A percentile compares a stretch with the other conserved stretches of the same genome.
Conservation (phyloP, 106 monocot species). For the Hemerocallis citrina region DNA sequence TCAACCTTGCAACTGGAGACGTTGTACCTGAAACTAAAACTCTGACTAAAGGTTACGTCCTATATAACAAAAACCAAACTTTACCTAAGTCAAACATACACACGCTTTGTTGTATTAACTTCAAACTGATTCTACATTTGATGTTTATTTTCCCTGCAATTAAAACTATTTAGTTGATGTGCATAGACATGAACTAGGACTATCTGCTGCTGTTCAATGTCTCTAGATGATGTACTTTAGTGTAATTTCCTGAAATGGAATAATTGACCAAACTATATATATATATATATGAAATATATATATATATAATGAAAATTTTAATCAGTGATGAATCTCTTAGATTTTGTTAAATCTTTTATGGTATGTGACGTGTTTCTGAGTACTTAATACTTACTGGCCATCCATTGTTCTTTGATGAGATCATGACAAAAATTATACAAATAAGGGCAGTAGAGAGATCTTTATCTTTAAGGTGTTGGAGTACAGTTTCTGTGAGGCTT, state of each 20-base stretch:
- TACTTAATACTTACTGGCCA: no score
- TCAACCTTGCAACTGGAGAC: constrained; percentile 94
- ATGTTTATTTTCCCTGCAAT: not conserved
- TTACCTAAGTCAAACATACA: no score
- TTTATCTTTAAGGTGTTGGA: not conserved
- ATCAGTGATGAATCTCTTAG: not conserved
- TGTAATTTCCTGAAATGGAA: no score
- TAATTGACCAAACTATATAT: no score
- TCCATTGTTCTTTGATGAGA: not conserved
- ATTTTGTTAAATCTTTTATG: not conserved
- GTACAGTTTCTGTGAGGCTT: no score
- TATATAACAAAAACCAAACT: constrained; percentile 3
- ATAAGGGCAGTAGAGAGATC: not conserved
- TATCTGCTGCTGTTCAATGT: not conserved
- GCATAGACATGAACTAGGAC: not conserved
- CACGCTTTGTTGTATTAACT: no score
- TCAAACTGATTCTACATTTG: not conserved
- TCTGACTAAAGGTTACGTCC: constrained; percentile 65
- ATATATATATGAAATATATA: no score
- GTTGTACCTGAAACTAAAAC: constrained; percentile 91
- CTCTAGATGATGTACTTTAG: not conserved
- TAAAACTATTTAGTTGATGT: not conserved
- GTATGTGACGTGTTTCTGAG: not conserved
- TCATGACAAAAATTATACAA: not conserved
- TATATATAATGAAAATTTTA: not conserved